Base-by-base conservation (phyloP, 2,329 filamentous ascomycete genomes). In the Fusarium sp. region DNA sequence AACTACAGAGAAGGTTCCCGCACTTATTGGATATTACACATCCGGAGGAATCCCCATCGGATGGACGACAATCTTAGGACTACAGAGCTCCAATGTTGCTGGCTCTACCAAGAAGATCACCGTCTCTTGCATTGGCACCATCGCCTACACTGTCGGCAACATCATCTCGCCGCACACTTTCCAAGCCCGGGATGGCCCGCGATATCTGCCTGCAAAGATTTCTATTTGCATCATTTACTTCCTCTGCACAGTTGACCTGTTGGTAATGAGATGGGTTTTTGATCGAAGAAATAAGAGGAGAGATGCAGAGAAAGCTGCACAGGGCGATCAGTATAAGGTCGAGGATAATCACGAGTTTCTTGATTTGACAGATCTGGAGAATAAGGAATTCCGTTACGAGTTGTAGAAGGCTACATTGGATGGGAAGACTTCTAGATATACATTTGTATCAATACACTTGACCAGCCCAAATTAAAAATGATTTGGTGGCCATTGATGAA, bases 201-300 rank as follows among this genome's bases (percentile, higher is more conserved):
- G 66, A 26, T 72, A 72, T 44, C 42, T 71, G 0, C 69, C 68
- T 1, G 69, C 69, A 2, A 72, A 71, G 20, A 64, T 71, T 11
- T 69, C 69, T 0, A 72, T 72, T 15, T 72, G 65, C 26, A 61
- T 72, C 14, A 71, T 71, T n/a, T 72, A 72, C 34, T 69, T 71
- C 14, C 45, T 72, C 3, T 64, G 63, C 20, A 72, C 66, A 1
- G 17, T 69, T 15, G 68, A 72, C 11, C 9, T 72, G 33, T 43
- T 72, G 14, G 36, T 69, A 2, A 71, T 72, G 56, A 51, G 69
- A 22, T 71, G 62, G 66, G 56, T 71, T 2, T 69, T 71, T 10
- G 44, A 50, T 20, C 51, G 26, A 13, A 48, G 68, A 15, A 71
- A 71, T 13, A 63, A 61, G 48, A 53, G 57, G 9, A 55, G 69